Conservation (phyloP, 2,329 filamentous ascomycete species). For the Cytospora leucostoma region DNA sequence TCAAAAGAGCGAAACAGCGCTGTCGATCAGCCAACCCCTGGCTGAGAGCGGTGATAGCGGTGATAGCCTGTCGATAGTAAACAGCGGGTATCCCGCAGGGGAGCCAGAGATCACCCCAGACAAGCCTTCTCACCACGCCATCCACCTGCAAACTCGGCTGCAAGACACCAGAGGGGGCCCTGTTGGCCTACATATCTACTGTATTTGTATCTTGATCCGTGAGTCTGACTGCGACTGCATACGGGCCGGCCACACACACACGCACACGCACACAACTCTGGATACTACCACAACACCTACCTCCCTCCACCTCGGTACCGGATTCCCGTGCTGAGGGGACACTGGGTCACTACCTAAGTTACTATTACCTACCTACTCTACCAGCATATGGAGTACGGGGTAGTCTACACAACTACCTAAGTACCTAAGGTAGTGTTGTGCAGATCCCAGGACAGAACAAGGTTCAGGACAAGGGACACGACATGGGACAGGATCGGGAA, state of each 20-base stretch:
- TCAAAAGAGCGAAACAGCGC: too few species aligned
- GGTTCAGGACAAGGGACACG: neutral
- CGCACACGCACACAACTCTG: slow-evolving; percentile 3
- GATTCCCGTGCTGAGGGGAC: neutral
- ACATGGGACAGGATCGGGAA: neutral
- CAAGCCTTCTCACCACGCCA: neutral
- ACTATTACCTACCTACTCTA: too few species aligned
- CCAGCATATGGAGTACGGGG: too few species aligned
- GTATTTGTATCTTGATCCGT: neutral
- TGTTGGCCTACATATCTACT: too few species aligned
- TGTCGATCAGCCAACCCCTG: too few species aligned
- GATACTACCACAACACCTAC: slow-evolving; percentile 3
- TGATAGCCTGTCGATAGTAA: too few species aligned
- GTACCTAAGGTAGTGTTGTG: neutral
- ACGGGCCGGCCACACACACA: neutral
- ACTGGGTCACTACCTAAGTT: too few species aligned
- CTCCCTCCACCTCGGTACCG: slow-evolving; percentile 14
- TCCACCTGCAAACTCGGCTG: neutral
- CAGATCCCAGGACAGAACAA: neutral
- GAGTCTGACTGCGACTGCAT: slow-evolving; percentile 6
- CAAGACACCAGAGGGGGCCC: too few species aligned
- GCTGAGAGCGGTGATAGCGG: too few species aligned
- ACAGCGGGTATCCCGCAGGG: neutral
- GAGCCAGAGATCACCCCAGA: neutral
- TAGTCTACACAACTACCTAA: too few species aligned